Conservation (phyloP, 179 eudicot species). For the Spergularia azorica region DNA sequence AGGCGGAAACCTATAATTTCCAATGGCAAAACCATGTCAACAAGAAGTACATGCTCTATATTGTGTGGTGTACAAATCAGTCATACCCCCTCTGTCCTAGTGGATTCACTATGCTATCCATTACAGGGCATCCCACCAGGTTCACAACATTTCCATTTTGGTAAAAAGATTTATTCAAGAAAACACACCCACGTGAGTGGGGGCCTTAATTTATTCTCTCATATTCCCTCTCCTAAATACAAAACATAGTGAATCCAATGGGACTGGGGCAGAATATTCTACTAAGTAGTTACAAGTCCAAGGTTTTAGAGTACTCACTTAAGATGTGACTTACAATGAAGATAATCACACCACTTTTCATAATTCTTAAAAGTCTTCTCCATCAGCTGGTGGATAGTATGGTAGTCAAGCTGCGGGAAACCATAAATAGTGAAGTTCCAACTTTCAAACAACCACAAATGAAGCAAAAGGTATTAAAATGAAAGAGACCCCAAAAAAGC, state of each 20-base stretch:
- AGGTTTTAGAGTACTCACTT: constrained; percentile 48
- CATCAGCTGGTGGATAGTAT: constrained; percentile 59
- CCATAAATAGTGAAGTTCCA: constrained; percentile 11
- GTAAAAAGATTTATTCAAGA: too few species aligned
- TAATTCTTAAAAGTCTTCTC: constrained; percentile 81
- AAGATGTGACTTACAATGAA: constrained; percentile 65
- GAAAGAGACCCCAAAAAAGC: neutral
- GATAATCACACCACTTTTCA: constrained; percentile 79
- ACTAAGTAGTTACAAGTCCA: neutral
- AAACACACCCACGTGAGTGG: too few species aligned
- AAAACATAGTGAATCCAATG: too few species aligned
- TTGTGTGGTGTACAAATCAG: neutral
- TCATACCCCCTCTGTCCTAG: neutral
- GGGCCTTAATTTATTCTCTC: too few species aligned
- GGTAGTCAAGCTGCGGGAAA: constrained; percentile 61
- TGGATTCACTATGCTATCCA: too few species aligned
- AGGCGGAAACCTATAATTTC: constrained; percentile 52
- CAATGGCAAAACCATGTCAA: constrained; percentile 22
- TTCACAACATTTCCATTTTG: too few species aligned
- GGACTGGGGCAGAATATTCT: neutral
- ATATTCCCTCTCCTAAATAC: too few species aligned
- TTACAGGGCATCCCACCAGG: too few species aligned
- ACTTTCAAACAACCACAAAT: neutral
- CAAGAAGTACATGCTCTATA: neutral
- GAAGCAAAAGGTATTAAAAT: constrained; percentile 15